These are phyloP conservation scores for Sphagnum tenellum DNA, from an alignment of 225 moss, liverwort and hornwort genomes.

Conservation along the genomic window DNA sequence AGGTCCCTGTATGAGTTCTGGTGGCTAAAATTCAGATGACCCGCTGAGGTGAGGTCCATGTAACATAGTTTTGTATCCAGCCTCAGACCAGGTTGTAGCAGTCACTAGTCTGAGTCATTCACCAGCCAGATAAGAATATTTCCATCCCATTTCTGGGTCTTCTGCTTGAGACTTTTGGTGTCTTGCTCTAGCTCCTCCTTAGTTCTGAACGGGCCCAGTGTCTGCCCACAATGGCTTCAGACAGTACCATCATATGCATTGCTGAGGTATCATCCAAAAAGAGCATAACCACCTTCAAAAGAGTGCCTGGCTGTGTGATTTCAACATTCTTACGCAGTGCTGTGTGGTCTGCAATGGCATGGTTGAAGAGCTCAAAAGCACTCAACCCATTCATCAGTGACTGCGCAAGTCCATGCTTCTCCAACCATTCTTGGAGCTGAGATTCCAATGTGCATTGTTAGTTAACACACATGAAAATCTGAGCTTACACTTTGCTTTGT, in stretches of 20 bases:
- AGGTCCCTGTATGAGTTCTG: conserved; percentile 64
- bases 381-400: conserved; percentile 77
- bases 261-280: conserved; percentile 58
- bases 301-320: conserved; percentile 64
- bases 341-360: conserved; percentile 57
- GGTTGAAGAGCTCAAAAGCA: conserved; percentile 59
- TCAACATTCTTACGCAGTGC: conserved; percentile 52
- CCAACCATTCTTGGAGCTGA: conserved; percentile 42
- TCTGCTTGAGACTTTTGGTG: conserved; percentile 15
- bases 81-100: conserved; percentile 68
- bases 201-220: conserved; percentile 54
- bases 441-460: conserved; percentile 12
- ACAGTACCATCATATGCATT: conserved; percentile 77
- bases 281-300: conserved; percentile 79
- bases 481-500: conserved; percentile 44
- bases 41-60: conserved; percentile 55
- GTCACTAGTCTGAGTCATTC: conserved; percentile 75
- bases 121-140: conserved; percentile 49
- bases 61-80: conserved; percentile 71
- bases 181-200: conserved; percentile 35
- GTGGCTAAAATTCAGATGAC: conserved; percentile 43
- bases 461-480: conserved; percentile 12
- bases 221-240: conserved; percentile 50
- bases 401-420: conserved; percentile 44
- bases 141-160: conserved; percentile 26